Evolutionary conservation across 768 basidiomycete genomes (phyloP), one percentile per base, ranked within the genome.

Genomic region (Hericium alpestre): DNA sequence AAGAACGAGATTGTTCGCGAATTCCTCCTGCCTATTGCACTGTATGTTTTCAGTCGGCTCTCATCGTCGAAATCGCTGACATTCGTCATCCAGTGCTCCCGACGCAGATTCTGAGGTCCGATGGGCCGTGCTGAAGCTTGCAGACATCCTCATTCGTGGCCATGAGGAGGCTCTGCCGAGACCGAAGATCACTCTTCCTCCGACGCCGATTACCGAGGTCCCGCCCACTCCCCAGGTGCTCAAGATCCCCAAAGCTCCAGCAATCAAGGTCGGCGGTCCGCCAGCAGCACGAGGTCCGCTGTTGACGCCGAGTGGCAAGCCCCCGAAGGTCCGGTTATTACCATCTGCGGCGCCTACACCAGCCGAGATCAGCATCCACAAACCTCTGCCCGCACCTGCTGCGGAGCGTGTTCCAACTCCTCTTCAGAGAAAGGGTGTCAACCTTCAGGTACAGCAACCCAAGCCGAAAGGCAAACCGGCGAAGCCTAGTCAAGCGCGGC

Each of bases 51-150:
- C n/a, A 46, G 43, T 11, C 16, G 37, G 32, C 18, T 46, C 22
- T 43, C n/a, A 37, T 51, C 12, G 32, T 48, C 57, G 20, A 46
- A 13, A 18, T 3, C 7, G 9, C 43, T 25, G 39, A 4, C 50
- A 32, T 22, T 37, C 7, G 0, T 22, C 39, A 51, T 32, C 4
- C 58, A 93, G 91, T 37, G 80, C 84, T 37, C 77, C 86, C 0
- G 83, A 86, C 58, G 77, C 83, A 55, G 93, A 96, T 68, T 79
- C 90, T 65, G 90, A 95, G 72, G 87, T 94, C 41, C 86, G 93
- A 49, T 90, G 92, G 83, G 90, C 87, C 61, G 73, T 95, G 51
- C 76, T 98, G 64, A 97, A 98, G 70, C 74, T 96, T 22, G 91
- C 90, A 5, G 95, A 97, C 64, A 76, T 95, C 18, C 79, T 93